phyloP scores from a whole-genome alignment of 495 filamentous ascomycete genomes.

The Penicillium riverlandense region DNA sequence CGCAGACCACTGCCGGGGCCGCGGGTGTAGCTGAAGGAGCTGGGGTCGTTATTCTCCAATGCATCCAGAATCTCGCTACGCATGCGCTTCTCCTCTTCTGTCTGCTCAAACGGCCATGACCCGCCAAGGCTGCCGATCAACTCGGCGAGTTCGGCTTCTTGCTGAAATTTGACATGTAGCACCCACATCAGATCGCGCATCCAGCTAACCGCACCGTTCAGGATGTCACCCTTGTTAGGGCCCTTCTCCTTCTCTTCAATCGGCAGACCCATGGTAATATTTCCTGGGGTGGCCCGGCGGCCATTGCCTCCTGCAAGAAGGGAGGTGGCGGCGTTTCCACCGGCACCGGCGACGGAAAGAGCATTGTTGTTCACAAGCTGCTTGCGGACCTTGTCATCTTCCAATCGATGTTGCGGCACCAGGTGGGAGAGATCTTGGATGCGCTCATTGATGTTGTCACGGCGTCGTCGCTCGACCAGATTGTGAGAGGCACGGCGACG shows the following conservation, averaged over 20 bases:
- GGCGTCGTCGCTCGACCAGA: slow-evolving; percentile 84
- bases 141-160: slow-evolving; percentile 76
- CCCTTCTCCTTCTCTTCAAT: slow-evolving; percentile 98
- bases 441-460: slow-evolving; percentile 97
- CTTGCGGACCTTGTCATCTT: slow-evolving; percentile 95
- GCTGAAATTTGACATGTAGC: slow-evolving; percentile 75
- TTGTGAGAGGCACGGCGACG: slow-evolving; percentile 92
- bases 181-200: slow-evolving; percentile 97
- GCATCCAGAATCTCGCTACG: slow-evolving; percentile 82
- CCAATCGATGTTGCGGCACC: slow-evolving; percentile 84
- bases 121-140: slow-evolving; percentile 63
- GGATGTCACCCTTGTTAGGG: slow-evolving; percentile 96
- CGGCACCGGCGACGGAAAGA: slow-evolving; percentile 69
- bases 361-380: slow-evolving; percentile 85
- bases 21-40: slow-evolving; percentile 71
- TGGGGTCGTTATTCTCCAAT: slow-evolving; percentile 67
- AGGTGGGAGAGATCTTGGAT: slow-evolving; percentile 94
- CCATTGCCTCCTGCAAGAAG: slow-evolving; percentile 78
- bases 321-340: slow-evolving; percentile 72
- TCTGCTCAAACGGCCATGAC: slow-evolving; percentile 71
- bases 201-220: slow-evolving; percentile 96
- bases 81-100: slow-evolving; percentile 93
- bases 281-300: slow-evolving; percentile 73
- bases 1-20: slow-evolving; percentile 77
- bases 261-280: slow-evolving; percentile 83